Conservation (phyloP, 495 filamentous ascomycete genomes). For the Chaetomium cochliodes region DNA sequence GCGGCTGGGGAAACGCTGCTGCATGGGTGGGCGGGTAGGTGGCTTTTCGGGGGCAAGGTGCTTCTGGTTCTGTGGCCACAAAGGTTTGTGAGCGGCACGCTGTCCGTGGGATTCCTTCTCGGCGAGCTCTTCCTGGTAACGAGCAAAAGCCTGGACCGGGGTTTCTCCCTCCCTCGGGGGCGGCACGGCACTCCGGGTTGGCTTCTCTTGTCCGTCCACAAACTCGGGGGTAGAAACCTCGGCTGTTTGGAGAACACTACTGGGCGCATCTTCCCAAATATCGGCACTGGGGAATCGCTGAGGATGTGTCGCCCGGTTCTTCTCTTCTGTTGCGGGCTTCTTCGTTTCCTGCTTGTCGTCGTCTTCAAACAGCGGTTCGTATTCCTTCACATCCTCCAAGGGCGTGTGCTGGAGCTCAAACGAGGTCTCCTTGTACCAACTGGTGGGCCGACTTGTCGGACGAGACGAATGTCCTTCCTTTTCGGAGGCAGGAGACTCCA, state of each 20-base stretch:
- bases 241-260: conserved; percentile 76
- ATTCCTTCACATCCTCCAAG: conserved; percentile 87
- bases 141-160: conserved; percentile 53
- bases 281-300: conserved; percentile 91
- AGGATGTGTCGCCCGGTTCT: conserved; percentile 59
- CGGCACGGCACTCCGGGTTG: conserved; percentile 26
- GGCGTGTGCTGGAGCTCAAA: conserved; percentile 61
- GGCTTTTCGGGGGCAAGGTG: conserved; percentile 46
- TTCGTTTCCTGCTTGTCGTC: conserved; percentile 57
- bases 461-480: conserved; percentile 57
- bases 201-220: conserved; percentile 52
- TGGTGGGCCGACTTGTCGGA: conserved; percentile 69
- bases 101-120: conserved; percentile 45
- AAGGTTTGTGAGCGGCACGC: conserved; percentile 50
- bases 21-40: conserved; percentile 47
- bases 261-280: conserved; percentile 95
- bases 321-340: conserved; percentile 45
- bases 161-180: conserved; percentile 45
- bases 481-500: conserved; percentile 65
- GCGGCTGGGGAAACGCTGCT: conserved; percentile 83
- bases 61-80: conserved; percentile 44
- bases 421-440: conserved; percentile 46
- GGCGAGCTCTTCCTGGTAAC: conserved; percentile 55
- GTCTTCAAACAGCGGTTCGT: conserved; percentile 92
- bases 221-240: conserved; percentile 81